phyloP scores from a whole-genome alignment of 2,329 filamentous ascomycete species.

The Fusarium kyushuense region DNA sequence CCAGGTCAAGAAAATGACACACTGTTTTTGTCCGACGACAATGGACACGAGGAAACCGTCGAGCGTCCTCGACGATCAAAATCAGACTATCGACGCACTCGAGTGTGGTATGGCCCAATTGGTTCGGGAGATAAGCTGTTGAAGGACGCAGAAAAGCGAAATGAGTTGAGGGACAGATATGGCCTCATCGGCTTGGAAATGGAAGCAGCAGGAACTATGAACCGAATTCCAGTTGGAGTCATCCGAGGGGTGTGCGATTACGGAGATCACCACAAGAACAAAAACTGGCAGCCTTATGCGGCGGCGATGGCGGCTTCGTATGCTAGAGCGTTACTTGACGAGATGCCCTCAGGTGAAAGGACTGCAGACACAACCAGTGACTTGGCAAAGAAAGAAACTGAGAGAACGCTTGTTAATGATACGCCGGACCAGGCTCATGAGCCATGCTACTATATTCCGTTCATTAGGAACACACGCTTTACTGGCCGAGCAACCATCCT shows the following conservation, averaged over 20 bases:
- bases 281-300: not conserved
- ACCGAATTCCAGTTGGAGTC: not conserved
- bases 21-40: accelerated
- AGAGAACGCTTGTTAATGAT: not conserved
- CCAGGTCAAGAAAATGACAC: not conserved
- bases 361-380: not conserved
- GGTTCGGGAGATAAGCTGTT: not conserved
- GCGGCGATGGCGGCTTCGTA: not conserved
- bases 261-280: not conserved
- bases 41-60: accelerated
- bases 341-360: not conserved
- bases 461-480: not conserved
- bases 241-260: not conserved
- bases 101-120: not conserved
- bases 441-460: not conserved
- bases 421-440: not conserved
- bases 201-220: not conserved
- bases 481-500: not conserved
- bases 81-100: not conserved
- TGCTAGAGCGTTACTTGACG: not conserved
- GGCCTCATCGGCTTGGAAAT: not conserved
- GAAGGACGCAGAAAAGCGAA: not conserved
- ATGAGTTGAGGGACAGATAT: not conserved
- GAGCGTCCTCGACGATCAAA: not conserved
- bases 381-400: not conserved